Base-by-base conservation (phyloP, 2,329 filamentous ascomycete genomes). In the Peltaster fructicola region DNA sequence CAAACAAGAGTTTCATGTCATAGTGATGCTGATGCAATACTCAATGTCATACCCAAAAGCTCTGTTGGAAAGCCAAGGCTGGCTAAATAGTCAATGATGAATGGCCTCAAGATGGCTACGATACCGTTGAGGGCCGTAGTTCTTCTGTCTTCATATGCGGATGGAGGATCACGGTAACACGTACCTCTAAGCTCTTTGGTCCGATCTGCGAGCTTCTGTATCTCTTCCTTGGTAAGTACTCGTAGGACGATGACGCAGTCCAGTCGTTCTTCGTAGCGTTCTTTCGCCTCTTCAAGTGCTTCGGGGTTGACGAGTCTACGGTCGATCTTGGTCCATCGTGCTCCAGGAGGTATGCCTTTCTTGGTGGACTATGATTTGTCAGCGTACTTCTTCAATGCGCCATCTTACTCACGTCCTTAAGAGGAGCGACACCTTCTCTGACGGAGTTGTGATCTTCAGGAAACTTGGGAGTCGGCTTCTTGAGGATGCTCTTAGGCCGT, bases 181-280 rank as follows among this genome's bases (percentile, higher is more conserved):
- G 33, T 43, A 51, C 48, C 77, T 68, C 82, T 67, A 32, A 93
- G 68, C 43, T 80, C 69, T 36, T 73, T 70, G 7, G 85, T 93
- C 23, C 74, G 75, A 34, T 73, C 66, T 8, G 82, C 81, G 45
- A 91, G 82, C 16, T 70, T 73, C 50, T 91, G 76, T 28, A 95
- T 91, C 44, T 95, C 82, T 38, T 90, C 79, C 50, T 77, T 79
- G 23, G 70, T 78, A 45, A 95, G 51, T 6, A 93, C 85, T 28
- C 84, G 65, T 28, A 95, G 60, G 3, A 93, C 82, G 48, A 93
- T 92, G 30, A 95, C 82, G 49, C 82, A 90, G 43, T 92, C 82
- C 31, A 82, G 68, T n/a, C 82, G 68, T 40, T 90, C 78, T 51
- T 95, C 85, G 38, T 77, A 95, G 15, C 85, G 65, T 54, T 93